These are phyloP conservation scores for Escovopsis sp. DNA, from an alignment of 2,329 filamentous ascomycete genomes.

Conservation along the genomic window DNA sequence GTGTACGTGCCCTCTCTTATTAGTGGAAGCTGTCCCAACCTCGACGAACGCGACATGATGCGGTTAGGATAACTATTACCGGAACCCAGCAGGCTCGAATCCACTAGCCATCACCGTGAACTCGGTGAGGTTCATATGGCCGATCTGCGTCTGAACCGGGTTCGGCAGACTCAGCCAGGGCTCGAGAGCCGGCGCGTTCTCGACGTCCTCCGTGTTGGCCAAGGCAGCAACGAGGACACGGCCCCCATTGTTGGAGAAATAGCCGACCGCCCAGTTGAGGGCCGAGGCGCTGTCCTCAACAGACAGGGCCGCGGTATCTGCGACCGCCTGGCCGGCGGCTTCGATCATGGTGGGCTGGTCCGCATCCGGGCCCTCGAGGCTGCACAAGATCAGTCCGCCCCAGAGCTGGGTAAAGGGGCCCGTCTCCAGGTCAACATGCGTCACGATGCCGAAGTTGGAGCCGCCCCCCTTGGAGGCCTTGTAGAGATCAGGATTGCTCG, in stretches of 20 bases:
- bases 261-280: too few species aligned
- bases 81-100: conserved; percentile 3
- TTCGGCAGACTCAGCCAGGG: conserved; percentile 6
- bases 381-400: conserved; percentile 1
- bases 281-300: too few species aligned
- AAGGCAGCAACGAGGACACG: too few species aligned
- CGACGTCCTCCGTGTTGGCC: conserved; percentile 1
- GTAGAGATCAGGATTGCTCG: conserved; percentile 27
- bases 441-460: conserved; percentile 30
- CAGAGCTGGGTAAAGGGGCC: conserved; percentile 2
- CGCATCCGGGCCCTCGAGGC: background rate
- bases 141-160: background rate
- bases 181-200: conserved; percentile 4
- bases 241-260: too few species aligned
- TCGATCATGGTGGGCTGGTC: background rate
- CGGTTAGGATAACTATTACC: conserved; percentile 1
- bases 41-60: too few species aligned
- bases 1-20: too few species aligned
- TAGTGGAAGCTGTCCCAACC: too few species aligned
- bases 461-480: conserved; percentile 33
- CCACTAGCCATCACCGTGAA: too few species aligned
- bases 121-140: background rate
- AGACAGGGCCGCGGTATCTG: too few species aligned
- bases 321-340: too few species aligned
- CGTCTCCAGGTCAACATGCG: conserved; percentile 15